Base-by-base conservation (phyloP, 164 flowering plant genomes). In the Akebia trifoliata region DNA sequence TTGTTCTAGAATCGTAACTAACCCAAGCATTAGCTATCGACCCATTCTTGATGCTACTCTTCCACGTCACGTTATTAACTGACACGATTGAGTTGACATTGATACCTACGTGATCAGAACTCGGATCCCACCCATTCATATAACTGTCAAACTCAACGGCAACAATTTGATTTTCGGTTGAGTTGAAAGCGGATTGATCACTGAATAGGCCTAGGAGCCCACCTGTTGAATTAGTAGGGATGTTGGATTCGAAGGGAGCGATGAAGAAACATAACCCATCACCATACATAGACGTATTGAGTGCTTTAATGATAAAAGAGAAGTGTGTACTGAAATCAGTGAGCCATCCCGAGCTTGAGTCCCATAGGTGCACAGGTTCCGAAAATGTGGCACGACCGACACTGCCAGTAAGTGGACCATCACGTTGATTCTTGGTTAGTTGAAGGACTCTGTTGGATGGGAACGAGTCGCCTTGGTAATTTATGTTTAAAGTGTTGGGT, bases 241-340 rank as follows among this genome's bases (percentile, higher is more conserved):
- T 10, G 4, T 34, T 20, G 6, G 72, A 64, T 1, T 43, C 55
- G 1, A 3, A n/a, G 3, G 79, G 74, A 4, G 83, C 83, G 3
- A 85, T 61, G 55, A 81, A 85, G 67, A 82, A 85, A 10, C 76
- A 72, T 0, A 83, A 46, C n/a, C 89, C 89, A 50, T 78, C 83
- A 3, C 75, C 81, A 20, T 21, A 62, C 0, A 0, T 0, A 4
- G 59, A 5, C 1, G 7, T 4, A 12, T 30, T 14, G 1, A 35
- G 35, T 6, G 73, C 60, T 21, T 62, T 52, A 5, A 85, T 70
- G 34, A 36, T 45, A 42, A 81, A 78, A 10, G 79, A 54, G 72
- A 85, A 82, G 42, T 61, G 66, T 44, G 86, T 73, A 6, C 54
- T 30, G 65, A 85, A 85, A 57, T 79, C 78, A 0, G 81, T 28